Conservation (phyloP, 2,329 filamentous ascomycete species). For the Endoconidiophora polonica region DNA sequence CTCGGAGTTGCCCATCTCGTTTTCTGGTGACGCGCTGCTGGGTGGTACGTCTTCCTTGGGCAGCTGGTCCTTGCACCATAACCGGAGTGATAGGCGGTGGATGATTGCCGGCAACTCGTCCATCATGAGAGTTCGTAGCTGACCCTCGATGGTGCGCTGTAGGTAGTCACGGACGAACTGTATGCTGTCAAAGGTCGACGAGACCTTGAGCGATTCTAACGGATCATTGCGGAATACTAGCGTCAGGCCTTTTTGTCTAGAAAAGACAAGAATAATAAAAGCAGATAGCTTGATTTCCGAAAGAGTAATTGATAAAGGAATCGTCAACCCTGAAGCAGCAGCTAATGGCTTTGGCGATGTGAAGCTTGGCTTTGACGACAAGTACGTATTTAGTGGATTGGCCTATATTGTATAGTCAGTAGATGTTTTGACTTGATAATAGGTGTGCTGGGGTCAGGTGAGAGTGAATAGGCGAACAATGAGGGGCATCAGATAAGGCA, state of each 20-base stretch:
- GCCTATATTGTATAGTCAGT: conserved; percentile 43
- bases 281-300: conserved; percentile 92
- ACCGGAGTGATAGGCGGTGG: conserved; percentile 69
- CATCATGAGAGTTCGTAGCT: conserved; percentile 89
- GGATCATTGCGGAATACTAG: conserved; percentile 97
- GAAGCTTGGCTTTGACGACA: conserved; percentile 80
- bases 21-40: not conserved
- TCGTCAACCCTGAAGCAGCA: conserved; percentile 80
- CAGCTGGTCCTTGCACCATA: conserved; percentile 80
- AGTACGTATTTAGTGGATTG: conserved; percentile 90
- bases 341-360: conserved; percentile 85
- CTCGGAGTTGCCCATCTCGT: conserved; percentile 22
- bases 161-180: conserved; percentile 95
- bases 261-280: conserved; percentile 96
- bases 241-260: conserved; percentile 89
- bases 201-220: conserved; percentile 93
- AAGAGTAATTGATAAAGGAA: conserved; percentile 90
- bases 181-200: conserved; percentile 96
- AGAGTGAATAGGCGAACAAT: not conserved
- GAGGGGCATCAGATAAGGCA: not conserved
- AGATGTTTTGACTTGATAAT: conserved; percentile 19
- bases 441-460: conserved; percentile 18
- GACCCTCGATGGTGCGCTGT: conserved; percentile 87
- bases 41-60: conserved; percentile 36
- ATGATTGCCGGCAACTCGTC: conserved; percentile 95